A percentile compares a stretch with the other conserved stretches of the same genome.
Conservation (phyloP, 2,329 filamentous ascomycete species). For the Epicoccum sorghinum region DNA sequence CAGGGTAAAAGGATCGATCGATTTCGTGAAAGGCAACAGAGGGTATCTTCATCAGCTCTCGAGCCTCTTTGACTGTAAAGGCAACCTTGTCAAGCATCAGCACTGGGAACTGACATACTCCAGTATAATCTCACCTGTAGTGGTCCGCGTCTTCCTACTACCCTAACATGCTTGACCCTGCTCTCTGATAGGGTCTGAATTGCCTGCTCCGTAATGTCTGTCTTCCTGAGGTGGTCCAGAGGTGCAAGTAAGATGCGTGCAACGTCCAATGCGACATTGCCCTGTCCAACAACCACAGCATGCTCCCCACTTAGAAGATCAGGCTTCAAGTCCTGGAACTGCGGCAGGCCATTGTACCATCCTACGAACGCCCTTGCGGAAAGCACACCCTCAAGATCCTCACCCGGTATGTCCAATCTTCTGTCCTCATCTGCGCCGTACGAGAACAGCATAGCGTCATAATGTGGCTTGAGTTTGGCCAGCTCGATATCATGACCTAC, state of each 20-base stretch:
- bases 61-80: constrained; percentile 93
- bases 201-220: constrained; percentile 88
- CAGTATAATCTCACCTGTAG: constrained; percentile 67
- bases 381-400: constrained; percentile 77
- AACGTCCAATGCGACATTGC: constrained; percentile 94
- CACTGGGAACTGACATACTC: neutral
- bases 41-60: constrained; percentile 82
- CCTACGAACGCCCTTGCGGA: constrained; percentile 94
- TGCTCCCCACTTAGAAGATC: constrained; percentile 77
- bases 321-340: constrained; percentile 74
- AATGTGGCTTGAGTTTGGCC: constrained; percentile 73
- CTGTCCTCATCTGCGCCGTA: constrained; percentile 90
- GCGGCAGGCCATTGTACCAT: constrained; percentile 97
- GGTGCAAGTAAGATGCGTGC: constrained; percentile 83
- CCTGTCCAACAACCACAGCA: constrained; percentile 89
- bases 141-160: constrained; percentile 89
- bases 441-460: constrained; percentile 89
- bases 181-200: constrained; percentile 74
- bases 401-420: constrained; percentile 78
- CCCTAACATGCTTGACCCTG: constrained; percentile 76
- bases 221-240: constrained; percentile 74
- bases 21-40: constrained; percentile 74
- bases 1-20: constrained; percentile 69
- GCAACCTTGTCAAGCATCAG: constrained; percentile 67
- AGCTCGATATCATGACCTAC: constrained; percentile 76